These are phyloP conservation scores for Fusarium pseudoanthophilum DNA, from an alignment of 2,329 filamentous ascomycete genomes.

Conservation along the genomic window DNA sequence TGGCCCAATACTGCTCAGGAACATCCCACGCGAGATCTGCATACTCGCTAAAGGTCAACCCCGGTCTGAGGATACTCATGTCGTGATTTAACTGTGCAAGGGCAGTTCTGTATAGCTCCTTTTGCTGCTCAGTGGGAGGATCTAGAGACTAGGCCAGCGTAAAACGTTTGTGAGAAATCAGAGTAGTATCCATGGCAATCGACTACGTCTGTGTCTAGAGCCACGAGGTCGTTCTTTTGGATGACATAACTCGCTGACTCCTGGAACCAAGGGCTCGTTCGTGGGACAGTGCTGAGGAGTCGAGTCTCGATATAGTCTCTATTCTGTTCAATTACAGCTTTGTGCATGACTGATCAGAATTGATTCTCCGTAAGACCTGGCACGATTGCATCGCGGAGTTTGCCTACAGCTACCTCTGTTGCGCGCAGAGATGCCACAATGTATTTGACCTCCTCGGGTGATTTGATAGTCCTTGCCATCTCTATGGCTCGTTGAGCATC, in stretches of 20 bases:
- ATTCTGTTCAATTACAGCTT: conserved; percentile 9
- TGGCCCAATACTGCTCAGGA: not conserved
- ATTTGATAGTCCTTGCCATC: conserved; percentile 3
- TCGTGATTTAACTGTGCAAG: conserved; percentile 1
- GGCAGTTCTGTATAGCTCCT: not conserved
- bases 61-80: conserved; percentile 7
- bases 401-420: conserved; percentile 2
- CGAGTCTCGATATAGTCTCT: conserved; percentile 5
- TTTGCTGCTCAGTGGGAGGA: not conserved
- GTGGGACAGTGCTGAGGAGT: not conserved
- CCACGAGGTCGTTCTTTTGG: conserved; percentile 4
- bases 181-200: conserved; percentile 15
- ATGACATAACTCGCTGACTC: conserved; percentile 7
- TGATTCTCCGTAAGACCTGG: conserved; percentile 7
- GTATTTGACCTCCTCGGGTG: not conserved
- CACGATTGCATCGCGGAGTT: not conserved
- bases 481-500: conserved; percentile 3
- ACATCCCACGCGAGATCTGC: conserved; percentile 1
- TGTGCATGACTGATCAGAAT: conserved; percentile 1
- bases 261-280: conserved; percentile 9
- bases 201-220: conserved; percentile 9
- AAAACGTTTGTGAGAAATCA: conserved; percentile 5
- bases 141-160: not conserved
- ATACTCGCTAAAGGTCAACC: conserved; percentile 11
- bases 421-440: not conserved